These are phyloP conservation scores for Aspergillus sp. DNA, from an alignment of 2,329 filamentous ascomycete genomes.

Conservation along the genomic window DNA sequence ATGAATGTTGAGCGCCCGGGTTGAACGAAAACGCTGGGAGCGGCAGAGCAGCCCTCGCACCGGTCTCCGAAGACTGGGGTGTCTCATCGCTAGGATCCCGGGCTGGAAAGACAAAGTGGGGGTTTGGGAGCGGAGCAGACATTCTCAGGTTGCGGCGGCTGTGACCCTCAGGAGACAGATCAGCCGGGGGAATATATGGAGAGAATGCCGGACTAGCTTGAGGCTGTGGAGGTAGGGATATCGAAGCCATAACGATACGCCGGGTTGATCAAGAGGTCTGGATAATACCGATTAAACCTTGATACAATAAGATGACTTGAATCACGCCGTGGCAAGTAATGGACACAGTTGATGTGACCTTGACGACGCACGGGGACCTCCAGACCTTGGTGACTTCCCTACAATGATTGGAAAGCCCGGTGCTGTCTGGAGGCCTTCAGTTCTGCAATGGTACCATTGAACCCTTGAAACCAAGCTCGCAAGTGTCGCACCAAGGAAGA, in stretches of 20 bases:
- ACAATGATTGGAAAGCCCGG: slow-evolving; percentile 27
- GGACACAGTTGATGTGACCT: slow-evolving; percentile 21
- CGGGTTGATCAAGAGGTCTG: slow-evolving; percentile 9
- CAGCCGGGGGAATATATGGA: slow-evolving; percentile 31
- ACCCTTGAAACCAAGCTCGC: slow-evolving; percentile 1
- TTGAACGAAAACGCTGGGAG: slow-evolving; percentile 45
- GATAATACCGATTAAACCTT: slow-evolving; percentile 6
- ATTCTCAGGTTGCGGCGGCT: slow-evolving; percentile 31
- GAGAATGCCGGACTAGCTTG: slow-evolving; percentile 29
- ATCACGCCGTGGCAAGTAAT: slow-evolving; percentile 8
- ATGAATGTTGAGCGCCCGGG: slow-evolving; percentile 32
- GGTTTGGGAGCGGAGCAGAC: slow-evolving; percentile 55
- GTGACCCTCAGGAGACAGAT: slow-evolving; percentile 21
- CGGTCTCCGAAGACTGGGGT: slow-evolving; percentile 47
- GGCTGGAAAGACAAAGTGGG: slow-evolving; percentile 65
- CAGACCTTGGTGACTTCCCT: slow-evolving; percentile 32
- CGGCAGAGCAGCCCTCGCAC: slow-evolving; percentile 45
- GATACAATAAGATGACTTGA: slow-evolving; percentile 3
- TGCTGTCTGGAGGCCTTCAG: slow-evolving; percentile 32
- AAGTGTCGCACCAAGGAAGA: slow-evolving; percentile 7
- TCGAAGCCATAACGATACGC: slow-evolving; percentile 35
- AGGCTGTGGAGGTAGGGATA: slow-evolving; percentile 39
- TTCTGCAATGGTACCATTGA: slow-evolving; percentile 26
- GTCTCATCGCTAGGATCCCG: slow-evolving; percentile 35
- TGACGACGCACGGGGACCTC: slow-evolving; percentile 29